Base-by-base conservation (phyloP, 1,139 yeast genomes). In the Protomyces arabidopsidicola region DNA sequence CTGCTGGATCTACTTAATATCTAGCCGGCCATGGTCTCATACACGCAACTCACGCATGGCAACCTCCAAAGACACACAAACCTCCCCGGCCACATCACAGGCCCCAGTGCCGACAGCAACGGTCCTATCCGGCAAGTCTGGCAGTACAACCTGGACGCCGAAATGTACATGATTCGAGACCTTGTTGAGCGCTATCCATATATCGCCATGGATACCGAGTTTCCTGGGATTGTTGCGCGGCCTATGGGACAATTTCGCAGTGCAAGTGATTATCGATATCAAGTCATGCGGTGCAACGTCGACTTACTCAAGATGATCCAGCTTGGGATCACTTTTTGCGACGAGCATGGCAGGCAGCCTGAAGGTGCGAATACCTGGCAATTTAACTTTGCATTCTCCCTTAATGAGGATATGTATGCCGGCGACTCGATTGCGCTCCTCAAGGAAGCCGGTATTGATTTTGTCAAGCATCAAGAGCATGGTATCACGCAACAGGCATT, bases 221-320 rank as follows among this genome's bases (percentile, higher is more conserved):
- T 93, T 72, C 97, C 97, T 0, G 98, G 98, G 0, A 89, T 95
- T 39, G 88, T 93, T 31, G 97, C 97, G 1, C 82, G 98, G 69
- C 98, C 98, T 12, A 89, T 93, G 67, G 98, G 98, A n/a, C 84
- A 90, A 10, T 93, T 93, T 76, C 85, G 90, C 71, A 85, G 95
- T 9, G 88, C 95, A 14, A 82, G 89, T 35, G 98, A 93, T 74
- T 93, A 90, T 75, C 98, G 93, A 75, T 93, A 93, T 74, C 98
- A 93, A 75, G 93, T 98, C 0, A 82, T 93, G 76, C 82, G 98
- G 71, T 82, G 95, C 9, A 93, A 93, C 74, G 89, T 95, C 2
- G 98, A 95, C 75, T 79, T 93, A 65, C 77, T 91, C 68, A 87
- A 87, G 69, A 83, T 93, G 69, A 86, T 93, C 65, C 98, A 93